Evolutionary conservation across 2,329 filamentous ascomycete species (phyloP).

Genomic region (Calonectria multiphialidica): DNA sequence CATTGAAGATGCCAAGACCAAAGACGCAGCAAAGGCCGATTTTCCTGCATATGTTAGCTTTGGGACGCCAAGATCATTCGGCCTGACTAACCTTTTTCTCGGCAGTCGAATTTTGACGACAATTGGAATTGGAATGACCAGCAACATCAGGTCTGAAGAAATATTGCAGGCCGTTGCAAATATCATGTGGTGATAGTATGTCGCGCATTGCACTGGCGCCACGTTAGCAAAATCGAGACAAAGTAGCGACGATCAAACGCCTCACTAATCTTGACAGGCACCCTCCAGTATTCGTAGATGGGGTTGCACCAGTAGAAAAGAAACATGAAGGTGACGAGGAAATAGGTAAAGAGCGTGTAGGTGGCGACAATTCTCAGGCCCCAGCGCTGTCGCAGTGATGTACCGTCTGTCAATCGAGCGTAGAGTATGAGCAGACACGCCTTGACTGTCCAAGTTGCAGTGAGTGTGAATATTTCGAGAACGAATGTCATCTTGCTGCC

Average conservation of each 20-base stretch:
- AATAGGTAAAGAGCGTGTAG: slow-evolving; percentile 59
- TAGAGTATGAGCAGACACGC: slow-evolving; percentile 66
- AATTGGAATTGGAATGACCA: slow-evolving; percentile 59
- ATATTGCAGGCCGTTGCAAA: slow-evolving; percentile 61
- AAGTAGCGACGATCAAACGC: neutral
- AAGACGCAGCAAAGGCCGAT: slow-evolving; percentile 67
- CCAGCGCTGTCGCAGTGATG: slow-evolving; percentile 47
- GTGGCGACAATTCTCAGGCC: slow-evolving; percentile 56
- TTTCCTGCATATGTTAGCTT: slow-evolving; percentile 54
- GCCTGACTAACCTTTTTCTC: slow-evolving; percentile 36
- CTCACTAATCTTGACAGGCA: slow-evolving; percentile 54
- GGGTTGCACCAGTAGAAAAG: slow-evolving; percentile 67
- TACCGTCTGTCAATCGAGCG: slow-evolving; percentile 59
- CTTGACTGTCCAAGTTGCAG: slow-evolving; percentile 65
- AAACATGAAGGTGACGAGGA: slow-evolving; percentile 63
- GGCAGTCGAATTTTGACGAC: slow-evolving; percentile 55
- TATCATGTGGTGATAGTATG: slow-evolving; percentile 61
- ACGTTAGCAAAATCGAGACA: slow-evolving; percentile 12
- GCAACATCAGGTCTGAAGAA: slow-evolving; percentile 57
- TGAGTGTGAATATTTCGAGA: slow-evolving; percentile 64
- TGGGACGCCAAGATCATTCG: neutral
- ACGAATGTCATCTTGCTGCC: slow-evolving; percentile 68
- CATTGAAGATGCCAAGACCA: slow-evolving; percentile 64
- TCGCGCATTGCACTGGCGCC: slow-evolving; percentile 54
- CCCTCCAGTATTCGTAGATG: slow-evolving; percentile 63